Percentiles rank a stretch among this genome's conserved stretches.
phyloP scores from a whole-genome alignment of 2,329 filamentous ascomycete species.

The Tolypocladium sp. region DNA sequence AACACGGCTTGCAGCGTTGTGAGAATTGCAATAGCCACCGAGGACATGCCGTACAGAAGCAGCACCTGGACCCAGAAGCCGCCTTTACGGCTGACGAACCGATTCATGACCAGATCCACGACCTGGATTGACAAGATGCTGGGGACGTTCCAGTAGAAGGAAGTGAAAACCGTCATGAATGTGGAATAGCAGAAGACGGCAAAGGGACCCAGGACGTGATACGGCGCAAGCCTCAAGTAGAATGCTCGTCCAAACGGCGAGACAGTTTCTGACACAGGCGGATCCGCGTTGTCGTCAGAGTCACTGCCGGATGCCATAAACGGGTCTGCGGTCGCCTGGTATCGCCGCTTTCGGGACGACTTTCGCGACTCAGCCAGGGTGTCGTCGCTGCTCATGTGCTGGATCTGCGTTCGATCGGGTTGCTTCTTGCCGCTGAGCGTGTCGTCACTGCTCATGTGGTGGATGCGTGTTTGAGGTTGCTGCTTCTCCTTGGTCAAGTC shows the following conservation, averaged over 20 bases:
- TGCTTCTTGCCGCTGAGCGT: conserved; percentile 10
- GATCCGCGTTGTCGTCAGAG: conserved; percentile 4
- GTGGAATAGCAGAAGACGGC: conserved; percentile 41
- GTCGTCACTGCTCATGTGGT: conserved; percentile 11
- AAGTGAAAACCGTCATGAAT: conserved; percentile 33
- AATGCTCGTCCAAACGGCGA: conserved; percentile 47
- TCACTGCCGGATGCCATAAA: conserved; percentile 11
- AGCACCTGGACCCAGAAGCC: conserved; percentile 20
- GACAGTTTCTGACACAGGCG: conserved; percentile 6
- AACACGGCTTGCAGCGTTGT: conserved; percentile 32
- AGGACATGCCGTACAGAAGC: conserved; percentile 30
- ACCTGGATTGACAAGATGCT: conserved; percentile 39
- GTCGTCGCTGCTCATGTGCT: conserved; percentile 15
- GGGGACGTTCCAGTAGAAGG: conserved; percentile 41
- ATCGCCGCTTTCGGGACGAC: conserved; percentile 1
- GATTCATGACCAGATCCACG: conserved; percentile 22
- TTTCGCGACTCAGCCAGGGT: conserved; percentile 11
- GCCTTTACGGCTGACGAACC: conserved; percentile 11
- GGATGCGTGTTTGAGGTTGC: conserved; percentile 1
- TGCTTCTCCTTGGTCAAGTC: conserved; percentile 1
- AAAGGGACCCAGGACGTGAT: conserved; percentile 37
- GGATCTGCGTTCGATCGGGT: conserved; percentile 2
- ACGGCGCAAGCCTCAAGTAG: conserved; percentile 39
- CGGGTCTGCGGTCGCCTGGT: conserved; percentile 1
- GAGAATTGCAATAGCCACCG: conserved; percentile 29